Evolutionary conservation across 1,139 yeast species (phyloP), one percentile per base, ranked within the genome.

Genomic region (Protomyces inundatus): DNA sequence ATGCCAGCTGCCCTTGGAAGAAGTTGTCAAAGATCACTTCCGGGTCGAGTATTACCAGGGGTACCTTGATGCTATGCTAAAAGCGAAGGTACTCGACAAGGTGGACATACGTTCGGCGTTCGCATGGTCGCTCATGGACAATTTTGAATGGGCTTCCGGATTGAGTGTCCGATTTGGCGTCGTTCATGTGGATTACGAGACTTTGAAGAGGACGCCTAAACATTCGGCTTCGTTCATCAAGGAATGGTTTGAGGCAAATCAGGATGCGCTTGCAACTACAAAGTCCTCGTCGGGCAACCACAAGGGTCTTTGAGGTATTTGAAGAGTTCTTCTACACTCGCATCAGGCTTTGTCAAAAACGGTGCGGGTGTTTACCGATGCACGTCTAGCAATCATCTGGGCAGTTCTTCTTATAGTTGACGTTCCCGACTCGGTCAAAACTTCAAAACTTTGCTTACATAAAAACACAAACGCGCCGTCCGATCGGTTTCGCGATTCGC

Each of bases 81-180:
- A 73, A 55, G 66, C 74, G 51, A 42, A 12, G n/a, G 50, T 14
- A 5, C 68, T 67, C 42, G 77, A 75, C 64, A 67, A 68, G 3
- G 76, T 76, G 9, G 67, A 74, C n/a, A 69, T 77, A 32, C 68
- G 71, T 23, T 77, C 78, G 2, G 74, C 76, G 1, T 71, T 75
- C 56, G 77, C 77, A 1, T 77, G 79, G 79, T 71, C 77, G 12
- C 71, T 73, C 65, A 72, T 73, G 45, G 79, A 77, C 67, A 75
- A 76, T 66, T 71, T 76, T 69, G 78, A 76, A 64, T 77, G 77
- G 72, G 73, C 77, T 48, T 74, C 73, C 58, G 76, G 76, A 45
- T 67, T 55, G 1, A 42, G 58, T 9, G 72, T 72, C 32, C 73
- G 76, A 52, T 77, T 75, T 67, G 79, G 79, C 16, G 63, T 77